Evolutionary conservation across 306 rosid species (phyloP).

Genomic region (Cucurbita pepo): DNA sequence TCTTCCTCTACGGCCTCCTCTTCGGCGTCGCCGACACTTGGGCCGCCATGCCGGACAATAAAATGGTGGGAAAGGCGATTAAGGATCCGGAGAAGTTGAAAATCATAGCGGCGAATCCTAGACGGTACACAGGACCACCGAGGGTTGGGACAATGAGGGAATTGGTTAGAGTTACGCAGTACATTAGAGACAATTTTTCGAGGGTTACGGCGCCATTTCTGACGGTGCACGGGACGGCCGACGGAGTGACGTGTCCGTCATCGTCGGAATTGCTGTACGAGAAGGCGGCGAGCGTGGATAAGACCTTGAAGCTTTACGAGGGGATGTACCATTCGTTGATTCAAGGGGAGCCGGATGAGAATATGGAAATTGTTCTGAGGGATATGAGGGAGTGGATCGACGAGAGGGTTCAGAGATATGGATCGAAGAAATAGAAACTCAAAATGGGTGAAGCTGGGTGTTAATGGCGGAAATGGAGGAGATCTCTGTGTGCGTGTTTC

Average conservation of each 20-base stretch:
- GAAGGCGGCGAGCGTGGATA: slow-evolving; percentile 63
- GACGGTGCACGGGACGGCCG: slow-evolving; percentile 68
- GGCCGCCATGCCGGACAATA: slow-evolving; percentile 90
- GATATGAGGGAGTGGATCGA: slow-evolving; percentile 93
- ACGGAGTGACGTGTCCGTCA: slow-evolving; percentile 78
- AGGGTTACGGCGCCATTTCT: slow-evolving; percentile 66
- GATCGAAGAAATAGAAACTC: slow-evolving; percentile 4
- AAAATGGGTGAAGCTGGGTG: neutral
- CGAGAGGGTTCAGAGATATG: slow-evolving; percentile 39
- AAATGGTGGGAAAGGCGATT: slow-evolving; percentile 85
- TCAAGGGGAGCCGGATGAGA: slow-evolving; percentile 85
- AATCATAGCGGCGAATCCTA: slow-evolving; percentile 69
- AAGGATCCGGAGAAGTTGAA: slow-evolving; percentile 66
- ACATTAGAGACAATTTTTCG: slow-evolving; percentile 63
- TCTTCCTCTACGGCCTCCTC: slow-evolving; percentile 56
- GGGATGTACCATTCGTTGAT: slow-evolving; percentile 91
- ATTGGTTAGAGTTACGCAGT: slow-evolving; percentile 60
- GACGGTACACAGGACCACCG: slow-evolving; percentile 76
- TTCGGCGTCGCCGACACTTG: slow-evolving; percentile 89
- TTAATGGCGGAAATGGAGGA: neutral
- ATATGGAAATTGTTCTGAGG: slow-evolving; percentile 40
- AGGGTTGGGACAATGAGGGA: slow-evolving; percentile 98
- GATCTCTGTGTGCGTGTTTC: neutral
- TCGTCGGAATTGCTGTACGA: slow-evolving; percentile 60
- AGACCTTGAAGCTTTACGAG: slow-evolving; percentile 73